Evolutionary conservation across 2,329 filamentous ascomycete species (phyloP).

Genomic region (Fusarium heterosporum): DNA sequence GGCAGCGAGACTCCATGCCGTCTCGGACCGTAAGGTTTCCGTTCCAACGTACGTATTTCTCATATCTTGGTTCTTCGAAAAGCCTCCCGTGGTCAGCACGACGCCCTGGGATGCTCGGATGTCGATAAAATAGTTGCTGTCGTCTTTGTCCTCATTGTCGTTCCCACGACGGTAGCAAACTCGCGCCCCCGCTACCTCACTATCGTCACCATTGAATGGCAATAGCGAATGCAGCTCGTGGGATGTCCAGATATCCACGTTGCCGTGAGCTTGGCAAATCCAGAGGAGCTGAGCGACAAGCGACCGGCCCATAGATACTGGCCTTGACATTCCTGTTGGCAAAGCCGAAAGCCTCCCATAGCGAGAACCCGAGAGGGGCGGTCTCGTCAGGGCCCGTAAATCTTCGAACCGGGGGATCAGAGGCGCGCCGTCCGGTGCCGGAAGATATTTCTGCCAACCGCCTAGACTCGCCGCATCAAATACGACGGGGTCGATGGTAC

Average conservation of each 20-base stretch:
- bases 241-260: not conserved
- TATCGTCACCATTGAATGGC: not conserved
- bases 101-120: not conserved
- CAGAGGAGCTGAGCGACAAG: conserved; percentile 2
- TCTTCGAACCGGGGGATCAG: not conserved
- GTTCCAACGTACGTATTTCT: not conserved
- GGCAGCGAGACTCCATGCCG: conserved; percentile 1
- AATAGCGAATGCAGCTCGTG: not conserved
- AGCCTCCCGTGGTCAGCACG: not conserved
- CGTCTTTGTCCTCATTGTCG: too few relatives aligned
- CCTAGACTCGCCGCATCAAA: not conserved
- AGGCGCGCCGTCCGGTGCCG: not conserved
- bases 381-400: not conserved
- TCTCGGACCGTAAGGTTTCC: not conserved
- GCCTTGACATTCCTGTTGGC: not conserved
- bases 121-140: not conserved
- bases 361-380: not conserved
- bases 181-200: not conserved
- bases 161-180: not conserved
- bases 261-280: not conserved
- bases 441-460: not conserved
- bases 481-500: not conserved
- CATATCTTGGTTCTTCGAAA: conserved; percentile 3
- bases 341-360: not conserved
- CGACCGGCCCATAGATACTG: not conserved